Evolutionary conservation across 495 filamentous ascomycete genomes (phyloP), one percentile per base, ranked within the genome.

Genomic region (Trichoderma virens): DNA sequence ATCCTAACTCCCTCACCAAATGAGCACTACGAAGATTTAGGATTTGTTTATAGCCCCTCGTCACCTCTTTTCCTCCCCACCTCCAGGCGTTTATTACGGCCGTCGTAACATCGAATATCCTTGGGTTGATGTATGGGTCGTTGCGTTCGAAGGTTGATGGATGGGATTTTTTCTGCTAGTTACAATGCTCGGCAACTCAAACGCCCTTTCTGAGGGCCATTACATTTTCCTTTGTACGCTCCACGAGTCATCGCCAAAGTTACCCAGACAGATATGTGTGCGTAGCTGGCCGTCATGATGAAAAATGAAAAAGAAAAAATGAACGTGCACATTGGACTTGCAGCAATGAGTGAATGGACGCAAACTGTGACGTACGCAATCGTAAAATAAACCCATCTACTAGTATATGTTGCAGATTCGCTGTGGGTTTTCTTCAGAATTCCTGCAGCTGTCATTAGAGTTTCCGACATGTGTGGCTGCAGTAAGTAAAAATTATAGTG

Each of bases 91-190:
- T 56, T 56, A 56, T 11, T 30, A 27, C 51, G 51, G 51, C 51
- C 51, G 27, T 56, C 51, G 51, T 27, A 56, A 56, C 51, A 56
- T 56, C 51, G 51, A 30, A 56, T 56, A 56, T 56, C 51, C 51
- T 56, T 56, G 51, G 51, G 51, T 56, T 56, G 51, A 56, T 56
- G 51, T 56, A 30, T 56, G 51, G 51, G 51, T 56, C 51, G 51
- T 56, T 56, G 23, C 51, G 51, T 27, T 56, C 51, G 25, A 56
- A 56, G 51, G 51, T 56, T 30, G 51, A 56, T 56, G 51, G 51
- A 16, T 56, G 11, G 23, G 27, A 56, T 56, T 28, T 56, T 56
- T 30, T 13, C 23, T 28, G 51, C 51, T 56, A 56, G 51, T 56
- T 56, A 28, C 51, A 56, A 56, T 30, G 16, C 51, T 56, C 25